phyloP scores from a whole-genome alignment of 192 early-diverging fungal species.

The Gigaspora rosea region DNA sequence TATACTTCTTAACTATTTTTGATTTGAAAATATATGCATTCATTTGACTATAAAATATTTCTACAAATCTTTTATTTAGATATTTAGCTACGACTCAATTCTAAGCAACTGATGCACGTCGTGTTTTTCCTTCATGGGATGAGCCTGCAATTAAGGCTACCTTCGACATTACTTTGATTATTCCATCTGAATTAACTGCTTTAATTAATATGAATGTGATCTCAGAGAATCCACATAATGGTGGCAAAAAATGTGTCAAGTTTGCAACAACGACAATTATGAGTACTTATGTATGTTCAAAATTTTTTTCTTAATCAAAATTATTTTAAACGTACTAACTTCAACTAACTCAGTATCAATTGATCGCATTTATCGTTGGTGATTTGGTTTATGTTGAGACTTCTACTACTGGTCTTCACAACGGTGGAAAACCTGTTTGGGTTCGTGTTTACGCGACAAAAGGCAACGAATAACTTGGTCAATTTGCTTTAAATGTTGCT shows the following conservation, averaged over 20 bases:
- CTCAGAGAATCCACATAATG: constrained; percentile 59
- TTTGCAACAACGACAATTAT: constrained; percentile 91
- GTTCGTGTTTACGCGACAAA: constrained; percentile 86
- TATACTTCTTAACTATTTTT: not conserved
- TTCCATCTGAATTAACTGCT: constrained; percentile 74
- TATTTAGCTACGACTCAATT: constrained; percentile 94
- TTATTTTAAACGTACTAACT: not conserved
- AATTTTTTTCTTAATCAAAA: not conserved
- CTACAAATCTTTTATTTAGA: constrained; percentile 33
- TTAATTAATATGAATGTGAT: constrained; percentile 92
- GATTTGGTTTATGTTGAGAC: constrained; percentile 92
- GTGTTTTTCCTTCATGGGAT: constrained; percentile 96
- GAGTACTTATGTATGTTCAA: constrained; percentile 82
- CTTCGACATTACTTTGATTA: constrained; percentile 86
- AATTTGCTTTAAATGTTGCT: constrained; percentile 81
- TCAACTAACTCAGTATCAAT: constrained; percentile 25
- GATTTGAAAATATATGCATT: not conserved
- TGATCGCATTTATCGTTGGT: constrained; percentile 90
- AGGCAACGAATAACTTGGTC: constrained; percentile 77
- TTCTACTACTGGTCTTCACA: constrained; percentile 62
- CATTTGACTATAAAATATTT: too few species aligned
- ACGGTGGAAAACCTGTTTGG: constrained; percentile 70
- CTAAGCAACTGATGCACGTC: constrained; percentile 88
- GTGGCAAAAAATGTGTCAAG: constrained; percentile 76
- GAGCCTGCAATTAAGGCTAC: constrained; percentile 96